Base-by-base conservation (phyloP, 345 rosid genomes). In the Mercurialis annua region DNA sequence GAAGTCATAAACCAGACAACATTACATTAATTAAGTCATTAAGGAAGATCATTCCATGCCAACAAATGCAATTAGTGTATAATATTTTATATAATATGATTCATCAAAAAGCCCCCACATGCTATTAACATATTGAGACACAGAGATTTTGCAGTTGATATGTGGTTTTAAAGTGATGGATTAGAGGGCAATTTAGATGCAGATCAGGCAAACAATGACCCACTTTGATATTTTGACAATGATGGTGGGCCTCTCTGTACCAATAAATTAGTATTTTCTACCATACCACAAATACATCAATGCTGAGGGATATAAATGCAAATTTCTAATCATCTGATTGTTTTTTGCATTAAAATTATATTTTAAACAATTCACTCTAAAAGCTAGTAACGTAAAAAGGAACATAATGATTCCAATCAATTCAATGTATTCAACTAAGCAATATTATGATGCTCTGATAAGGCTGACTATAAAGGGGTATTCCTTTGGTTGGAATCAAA, bases 51-150 rank as follows among this genome's bases (percentile, higher is more conserved):
- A 52, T 38, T 65, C 17, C 26, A 27, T 18, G 60, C 60, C 34
- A 18, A 53, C 49, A 26, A 18, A 20, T 27, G 21, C 55, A 48
- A 54, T 66, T 54, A 40, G 29, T 65, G 69, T 24, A 34, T 2
- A 36, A 8, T n/a, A n/a, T 38, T 9, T 53, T 53, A 21, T n/a
- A 47, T 6, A 14, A 66, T 55, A 4, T 40, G 2, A 51, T 15
- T 18, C 55, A 49, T 24, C 15, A 53, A 33, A 20, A 38, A 33
- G 26, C 51, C 34, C 60, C 60, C 34, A 38, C 36, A 54, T 65
- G 38, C 0, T n/a, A 66, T 27, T 53, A 53, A 40, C 48, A 61
- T 61, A 61, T 43, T 42, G 11, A 61, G 65, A 54, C 36, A 26
- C 17, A 40, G 9, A 23, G 2, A 54, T 52, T 53, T 53, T 52